These are phyloP conservation scores for Debaryomyces prosopidis DNA, from an alignment of 805 yeast genomes.

Conservation along the genomic window DNA sequence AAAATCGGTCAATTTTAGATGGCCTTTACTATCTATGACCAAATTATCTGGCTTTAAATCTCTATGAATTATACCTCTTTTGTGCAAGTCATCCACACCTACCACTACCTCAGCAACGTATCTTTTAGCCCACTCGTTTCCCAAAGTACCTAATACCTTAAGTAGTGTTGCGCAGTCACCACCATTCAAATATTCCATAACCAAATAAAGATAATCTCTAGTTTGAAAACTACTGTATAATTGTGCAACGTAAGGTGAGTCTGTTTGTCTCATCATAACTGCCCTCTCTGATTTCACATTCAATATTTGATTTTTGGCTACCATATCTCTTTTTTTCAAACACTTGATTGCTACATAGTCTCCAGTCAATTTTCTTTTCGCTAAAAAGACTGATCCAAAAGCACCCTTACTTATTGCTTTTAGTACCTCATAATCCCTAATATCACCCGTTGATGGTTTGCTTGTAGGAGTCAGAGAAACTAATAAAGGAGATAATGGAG, in stretches of 20 bases:
- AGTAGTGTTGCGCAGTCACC: constrained; percentile 92
- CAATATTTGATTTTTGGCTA: constrained; percentile 93
- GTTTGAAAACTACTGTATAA: constrained; percentile 87
- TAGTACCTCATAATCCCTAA: constrained; percentile 83
- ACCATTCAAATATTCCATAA: constrained; percentile 95
- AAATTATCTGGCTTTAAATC: constrained; percentile 95
- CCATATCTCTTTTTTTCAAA: constrained; percentile 90
- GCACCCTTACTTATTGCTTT: constrained; percentile 97
- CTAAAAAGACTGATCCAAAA: constrained; percentile 90
- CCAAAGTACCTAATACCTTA: constrained; percentile 77
- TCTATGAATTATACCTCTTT: constrained; percentile 87
- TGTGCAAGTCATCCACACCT: constrained; percentile 88
- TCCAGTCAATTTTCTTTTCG: constrained; percentile 81
- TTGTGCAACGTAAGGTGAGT: constrained; percentile 90
- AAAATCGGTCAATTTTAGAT: constrained; percentile 90
- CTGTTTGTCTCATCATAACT: constrained; percentile 96
- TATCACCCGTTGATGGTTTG: constrained; percentile 55
- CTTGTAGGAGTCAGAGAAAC: constrained; percentile 60
- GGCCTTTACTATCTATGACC: constrained; percentile 83
- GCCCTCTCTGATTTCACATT: constrained; percentile 95
- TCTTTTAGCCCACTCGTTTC: constrained; percentile 82
- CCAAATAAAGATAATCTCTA: constrained; percentile 80
- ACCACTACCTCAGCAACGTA: constrained; percentile 88
- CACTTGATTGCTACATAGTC: constrained; percentile 96
- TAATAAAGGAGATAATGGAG: constrained; percentile 79